Evolutionary conservation across 129 eudicot genomes (phyloP).

Genomic region (Flaveria linearis): DNA sequence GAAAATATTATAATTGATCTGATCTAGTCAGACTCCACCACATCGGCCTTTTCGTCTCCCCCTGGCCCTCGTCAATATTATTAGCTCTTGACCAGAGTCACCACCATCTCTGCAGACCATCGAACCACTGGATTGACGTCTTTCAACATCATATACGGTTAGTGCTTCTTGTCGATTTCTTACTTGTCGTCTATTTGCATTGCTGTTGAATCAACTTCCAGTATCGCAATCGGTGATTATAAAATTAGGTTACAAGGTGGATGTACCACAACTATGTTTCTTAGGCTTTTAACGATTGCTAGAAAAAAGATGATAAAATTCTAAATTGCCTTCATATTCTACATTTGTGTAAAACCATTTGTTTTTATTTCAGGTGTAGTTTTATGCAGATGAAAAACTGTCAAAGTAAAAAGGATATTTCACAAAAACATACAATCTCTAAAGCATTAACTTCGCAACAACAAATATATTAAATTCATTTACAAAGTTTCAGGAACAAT

Average conservation of each 20-base stretch:
- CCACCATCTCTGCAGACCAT: background rate
- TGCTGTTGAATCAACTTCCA: background rate
- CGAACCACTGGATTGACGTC: background rate
- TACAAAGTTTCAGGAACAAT: too few species aligned
- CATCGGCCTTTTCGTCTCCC: too few species aligned
- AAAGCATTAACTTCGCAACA: background rate
- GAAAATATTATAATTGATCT: too few species aligned
- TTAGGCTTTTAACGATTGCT: too few species aligned
- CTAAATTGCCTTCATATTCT: background rate
- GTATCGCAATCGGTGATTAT: too few species aligned
- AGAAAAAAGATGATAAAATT: too few species aligned
- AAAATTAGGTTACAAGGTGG: too few species aligned
- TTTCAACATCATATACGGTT: background rate
- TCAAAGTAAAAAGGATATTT: background rate
- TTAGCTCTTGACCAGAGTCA: background rate
- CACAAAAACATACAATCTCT: background rate
- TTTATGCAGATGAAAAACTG: background rate
- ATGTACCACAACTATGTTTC: too few species aligned
- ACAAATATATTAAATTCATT: too few species aligned
- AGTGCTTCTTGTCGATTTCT: too few species aligned
- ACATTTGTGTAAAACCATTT: background rate
- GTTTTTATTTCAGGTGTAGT: background rate
- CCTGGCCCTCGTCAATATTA: too few species aligned
- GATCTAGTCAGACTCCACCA: too few species aligned
- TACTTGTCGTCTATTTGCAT: background rate